Base-by-base conservation (phyloP, 2,329 filamentous ascomycete genomes). In the Cyphellophora europaea region DNA sequence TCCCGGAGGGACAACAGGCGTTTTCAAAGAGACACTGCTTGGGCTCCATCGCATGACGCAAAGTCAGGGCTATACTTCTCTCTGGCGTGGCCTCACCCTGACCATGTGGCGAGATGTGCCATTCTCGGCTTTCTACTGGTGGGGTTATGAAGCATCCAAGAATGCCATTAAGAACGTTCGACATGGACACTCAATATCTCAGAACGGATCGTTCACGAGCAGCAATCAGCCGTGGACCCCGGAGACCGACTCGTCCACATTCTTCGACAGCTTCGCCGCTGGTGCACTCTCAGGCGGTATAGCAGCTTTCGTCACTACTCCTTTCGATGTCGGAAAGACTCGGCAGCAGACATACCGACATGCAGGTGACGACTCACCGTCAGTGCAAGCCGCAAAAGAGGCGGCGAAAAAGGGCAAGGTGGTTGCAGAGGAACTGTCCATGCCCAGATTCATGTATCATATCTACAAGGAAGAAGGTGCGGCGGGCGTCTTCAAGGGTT, bases 301-400 rank as follows among this genome's bases (percentile, higher is more conserved):
- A 17, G 87, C 91, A 1, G 88, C 89, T 1, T 72, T 95, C 14
- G 69, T 91, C 13, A 98, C 91, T 0, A 95, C 84, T 40, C 91
- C 91, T 0, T 98, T 98, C 50, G 91, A 98, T 52, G 91, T 98
- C 0, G 91, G 91, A 49, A 98, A 98, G 66, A 98, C 91, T 4
- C 72, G 91, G 13, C 88, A 88, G 39, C 91, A 98, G 57, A 79
- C 95, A 0, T 80, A 79, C 49, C 72, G 74, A 31, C 78, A 91
- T 42, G 53, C 58, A 28, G 60, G 60, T 5, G 63, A 67, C 28
- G 54, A 57, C 32, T 40, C 45, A 8, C 31, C 50, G 2, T 44
- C 53, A 3, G 35, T 43, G 6, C 30, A 40, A 19, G 41, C 42
- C 6, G 41, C 38, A 14, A 41, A 31, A 42, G 16, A 42, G 18